Evolutionary conservation across 371 early-diverging fungal species (phyloP), one percentile per base, ranked within the genome.

Genomic region (Sporodiniella umbellata): DNA sequence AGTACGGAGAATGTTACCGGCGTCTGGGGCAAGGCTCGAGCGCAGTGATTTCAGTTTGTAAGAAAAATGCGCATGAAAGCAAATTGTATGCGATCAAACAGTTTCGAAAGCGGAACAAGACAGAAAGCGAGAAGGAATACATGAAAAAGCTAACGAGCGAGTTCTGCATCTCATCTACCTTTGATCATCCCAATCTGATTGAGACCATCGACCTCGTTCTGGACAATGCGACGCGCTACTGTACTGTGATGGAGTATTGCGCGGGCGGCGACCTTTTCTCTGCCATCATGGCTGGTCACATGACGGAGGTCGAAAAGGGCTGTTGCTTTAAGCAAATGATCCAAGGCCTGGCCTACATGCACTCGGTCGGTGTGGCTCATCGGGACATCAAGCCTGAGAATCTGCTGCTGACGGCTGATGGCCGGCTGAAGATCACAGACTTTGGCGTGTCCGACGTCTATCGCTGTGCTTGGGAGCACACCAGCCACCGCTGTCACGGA

Each of bases 371-470:
- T 51, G 96, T 99, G 10, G 92, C 90, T 22, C 98, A 98, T 73
- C 78, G 87, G 28, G 88, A 90, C 51, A 77, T 89, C 53, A 89
- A 89, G 54, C 85, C 89, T 8, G 90, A 98, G 69, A 98, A 99
- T 72, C 68, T 98, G 28, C 66, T 99, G 12, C 60, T 98, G 51
- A 92, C 93, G 43, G 67, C 67, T 2, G 72, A 78, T 12, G 82
- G 86, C 44, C 82, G 78, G 22, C 58, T 98, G 44, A 99, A 99
- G 73, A 94, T 96, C 54, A 92, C 94, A 10, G 96, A 99, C 71
- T 99, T 96, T 84, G 95, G 96, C 33, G 93, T 94, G 8, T 88
- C 95, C 2, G 90, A 90, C 40, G 93, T 96, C 6, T 94, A 93
- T 72, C 74, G 89, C 51, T 85, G 81, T 45, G 79, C 83, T 42